These are phyloP conservation scores for Xanthoceras sorbifolium DNA, from an alignment of 345 rosid species.

Conservation along the genomic window DNA sequence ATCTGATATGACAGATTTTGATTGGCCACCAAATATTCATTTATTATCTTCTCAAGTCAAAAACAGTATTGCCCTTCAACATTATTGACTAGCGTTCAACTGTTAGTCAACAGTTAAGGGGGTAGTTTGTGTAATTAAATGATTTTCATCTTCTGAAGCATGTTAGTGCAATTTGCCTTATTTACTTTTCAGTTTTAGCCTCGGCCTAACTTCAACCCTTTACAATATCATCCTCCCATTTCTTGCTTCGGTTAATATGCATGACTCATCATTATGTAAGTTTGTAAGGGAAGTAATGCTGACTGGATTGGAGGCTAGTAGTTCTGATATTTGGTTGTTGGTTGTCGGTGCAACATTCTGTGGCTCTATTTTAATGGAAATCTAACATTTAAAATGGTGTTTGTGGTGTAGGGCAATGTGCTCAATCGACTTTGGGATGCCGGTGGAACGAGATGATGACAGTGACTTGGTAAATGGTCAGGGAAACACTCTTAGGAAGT, in stretches of 20 bases:
- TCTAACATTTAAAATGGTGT: slow-evolving; percentile 14
- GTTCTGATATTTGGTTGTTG: neutral
- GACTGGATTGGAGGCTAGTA: neutral
- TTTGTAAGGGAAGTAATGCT: neutral
- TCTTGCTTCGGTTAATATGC: neutral
- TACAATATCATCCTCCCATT: neutral
- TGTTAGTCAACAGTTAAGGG: no score
- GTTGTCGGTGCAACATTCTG: neutral
- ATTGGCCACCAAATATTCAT: no score
- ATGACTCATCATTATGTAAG: neutral
- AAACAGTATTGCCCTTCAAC: no score
- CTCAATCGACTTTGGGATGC: slow-evolving; percentile 74
- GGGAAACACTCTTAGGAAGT: slow-evolving; percentile 44
- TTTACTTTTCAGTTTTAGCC: neutral
- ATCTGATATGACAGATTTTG: no score
- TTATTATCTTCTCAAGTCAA: no score
- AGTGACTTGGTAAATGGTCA: slow-evolving; percentile 45
- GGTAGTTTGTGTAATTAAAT: no score
- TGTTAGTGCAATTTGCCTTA: neutral
- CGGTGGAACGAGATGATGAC: slow-evolving; percentile 66
- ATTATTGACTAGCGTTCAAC: no score
- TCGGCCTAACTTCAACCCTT: neutral
- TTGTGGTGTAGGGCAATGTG: slow-evolving; percentile 80
- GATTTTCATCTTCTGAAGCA: no score
- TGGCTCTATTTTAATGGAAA: neutral